Evolutionary conservation across 306 rosid genomes (phyloP).

Genomic region (Clitoria ternatea): DNA sequence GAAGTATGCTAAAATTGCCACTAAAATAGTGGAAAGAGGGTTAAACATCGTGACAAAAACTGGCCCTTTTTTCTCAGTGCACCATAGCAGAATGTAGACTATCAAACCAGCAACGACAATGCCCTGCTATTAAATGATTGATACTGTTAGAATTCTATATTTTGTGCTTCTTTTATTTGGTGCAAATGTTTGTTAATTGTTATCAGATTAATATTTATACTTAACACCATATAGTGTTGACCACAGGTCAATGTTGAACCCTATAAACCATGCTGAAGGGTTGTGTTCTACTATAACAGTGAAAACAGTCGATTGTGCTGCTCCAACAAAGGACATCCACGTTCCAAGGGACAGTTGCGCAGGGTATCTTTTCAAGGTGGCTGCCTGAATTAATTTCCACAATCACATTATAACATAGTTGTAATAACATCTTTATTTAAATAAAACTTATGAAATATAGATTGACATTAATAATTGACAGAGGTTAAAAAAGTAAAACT

Average conservation of each 20-base stretch:
- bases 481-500: no score
- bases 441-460: no score
- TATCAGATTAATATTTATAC: conserved; percentile 2
- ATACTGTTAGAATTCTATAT: neutral
- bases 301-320: conserved; percentile 70
- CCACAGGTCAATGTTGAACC: conserved; percentile 68
- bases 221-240: conserved; percentile 64
- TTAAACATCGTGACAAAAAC: conserved; percentile 74
- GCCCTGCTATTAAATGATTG: conserved; percentile 48
- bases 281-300: conserved; percentile 37
- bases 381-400: conserved; percentile 46
- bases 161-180: neutral
- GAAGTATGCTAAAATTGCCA: conserved; percentile 64
- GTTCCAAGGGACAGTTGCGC: conserved; percentile 71
- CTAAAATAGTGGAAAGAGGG: conserved; percentile 61
- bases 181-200: neutral
- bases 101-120: conserved; percentile 48
- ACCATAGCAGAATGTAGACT: conserved; percentile 59
- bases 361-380: conserved; percentile 72
- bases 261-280: conserved; percentile 62
- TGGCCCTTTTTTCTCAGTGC: conserved; percentile 70
- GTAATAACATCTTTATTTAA: no score
- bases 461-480: no score
- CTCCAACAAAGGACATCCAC: conserved; percentile 75
- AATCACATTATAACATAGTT: neutral